Conservation (phyloP, 2,329 filamentous ascomycete genomes). For the Purpureocillium lavendulum region DNA sequence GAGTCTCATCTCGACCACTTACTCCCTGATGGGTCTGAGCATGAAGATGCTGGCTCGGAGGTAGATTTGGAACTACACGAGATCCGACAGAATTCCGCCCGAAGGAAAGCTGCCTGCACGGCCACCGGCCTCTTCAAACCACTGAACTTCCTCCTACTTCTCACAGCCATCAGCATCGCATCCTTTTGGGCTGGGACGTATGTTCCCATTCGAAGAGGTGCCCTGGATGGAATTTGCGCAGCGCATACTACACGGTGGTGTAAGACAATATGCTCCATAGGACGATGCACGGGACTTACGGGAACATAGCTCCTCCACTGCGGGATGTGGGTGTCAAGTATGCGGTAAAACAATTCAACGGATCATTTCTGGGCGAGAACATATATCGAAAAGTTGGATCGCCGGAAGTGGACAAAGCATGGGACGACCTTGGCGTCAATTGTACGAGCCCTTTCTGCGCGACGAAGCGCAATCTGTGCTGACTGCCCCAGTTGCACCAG, state of each 20-base stretch:
- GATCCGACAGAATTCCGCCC: too few relatives aligned
- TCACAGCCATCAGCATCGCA: not conserved
- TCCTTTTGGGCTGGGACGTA: conserved; percentile 7
- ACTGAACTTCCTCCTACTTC: not conserved
- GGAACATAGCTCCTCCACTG: conserved; percentile 21
- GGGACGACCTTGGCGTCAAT: conserved; percentile 34
- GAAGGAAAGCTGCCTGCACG: too few relatives aligned
- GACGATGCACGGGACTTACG: not conserved
- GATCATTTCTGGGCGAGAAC: conserved; percentile 45
- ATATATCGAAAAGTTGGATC: conserved; percentile 41
- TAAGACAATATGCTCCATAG: conserved; percentile 12
- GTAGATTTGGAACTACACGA: too few relatives aligned
- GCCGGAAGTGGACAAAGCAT: conserved; percentile 48
- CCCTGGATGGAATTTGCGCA: conserved; percentile 13
- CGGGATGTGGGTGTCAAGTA: conserved; percentile 24
- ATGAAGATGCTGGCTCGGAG: too few relatives aligned
- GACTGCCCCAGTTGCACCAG: conserved; percentile 26
- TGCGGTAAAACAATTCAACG: conserved; percentile 38
- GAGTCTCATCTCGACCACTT: not conserved
- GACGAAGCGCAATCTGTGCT: not conserved
- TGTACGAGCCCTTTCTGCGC: conserved; percentile 25
- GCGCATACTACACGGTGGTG: conserved; percentile 27
- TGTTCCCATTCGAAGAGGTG: not conserved
- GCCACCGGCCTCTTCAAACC: too few relatives aligned
- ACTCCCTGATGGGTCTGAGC: not conserved